Percentiles rank a stretch among this genome's conserved stretches.
These are phyloP conservation scores for Darksidea phi DNA, from an alignment of 495 filamentous ascomycete genomes.

Conservation along the genomic window DNA sequence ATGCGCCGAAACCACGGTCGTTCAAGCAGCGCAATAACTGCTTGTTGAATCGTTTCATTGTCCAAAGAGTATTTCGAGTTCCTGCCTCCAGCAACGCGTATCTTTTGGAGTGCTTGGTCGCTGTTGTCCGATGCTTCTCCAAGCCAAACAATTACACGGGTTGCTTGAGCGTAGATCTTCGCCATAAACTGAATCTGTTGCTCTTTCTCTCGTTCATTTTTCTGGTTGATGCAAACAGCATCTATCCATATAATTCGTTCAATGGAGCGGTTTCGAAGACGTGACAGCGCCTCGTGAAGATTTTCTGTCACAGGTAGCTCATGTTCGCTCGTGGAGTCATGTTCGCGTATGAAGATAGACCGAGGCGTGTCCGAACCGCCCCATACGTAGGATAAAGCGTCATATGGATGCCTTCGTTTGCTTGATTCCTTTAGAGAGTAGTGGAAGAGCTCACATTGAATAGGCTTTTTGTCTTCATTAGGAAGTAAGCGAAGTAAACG, in stretches of 20 bases:
- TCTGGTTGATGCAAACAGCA: constrained; percentile 1
- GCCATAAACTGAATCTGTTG: constrained; percentile 12
- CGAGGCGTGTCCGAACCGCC: constrained; percentile 1
- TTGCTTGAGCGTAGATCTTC: constrained; percentile 6
- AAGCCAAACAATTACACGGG: constrained; percentile 14
- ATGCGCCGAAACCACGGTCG: constrained; percentile 40
- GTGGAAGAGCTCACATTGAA: constrained; percentile 1
- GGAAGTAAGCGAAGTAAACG: constrained; percentile 18
- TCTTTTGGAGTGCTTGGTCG: neutral
- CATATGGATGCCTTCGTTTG: neutral
- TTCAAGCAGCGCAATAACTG: constrained; percentile 32
- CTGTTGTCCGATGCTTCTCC: constrained; percentile 3
- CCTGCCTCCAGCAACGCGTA: neutral
- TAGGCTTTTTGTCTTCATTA: neutral
- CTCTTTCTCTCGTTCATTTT: constrained; percentile 3
- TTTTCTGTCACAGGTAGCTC: neutral
- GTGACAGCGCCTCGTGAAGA: neutral
- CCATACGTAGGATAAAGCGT: constrained; percentile 21
- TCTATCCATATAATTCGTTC: constrained; percentile 14
- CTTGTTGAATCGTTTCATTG: constrained; percentile 8
- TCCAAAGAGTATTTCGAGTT: neutral
- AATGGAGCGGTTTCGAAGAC: neutral
- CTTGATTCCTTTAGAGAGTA: neutral
- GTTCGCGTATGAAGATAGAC: neutral
- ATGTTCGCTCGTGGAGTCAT: neutral